Evolutionary conservation across 345 rosid species (phyloP).

Genomic region (Erysimum cheiranthoides): DNA sequence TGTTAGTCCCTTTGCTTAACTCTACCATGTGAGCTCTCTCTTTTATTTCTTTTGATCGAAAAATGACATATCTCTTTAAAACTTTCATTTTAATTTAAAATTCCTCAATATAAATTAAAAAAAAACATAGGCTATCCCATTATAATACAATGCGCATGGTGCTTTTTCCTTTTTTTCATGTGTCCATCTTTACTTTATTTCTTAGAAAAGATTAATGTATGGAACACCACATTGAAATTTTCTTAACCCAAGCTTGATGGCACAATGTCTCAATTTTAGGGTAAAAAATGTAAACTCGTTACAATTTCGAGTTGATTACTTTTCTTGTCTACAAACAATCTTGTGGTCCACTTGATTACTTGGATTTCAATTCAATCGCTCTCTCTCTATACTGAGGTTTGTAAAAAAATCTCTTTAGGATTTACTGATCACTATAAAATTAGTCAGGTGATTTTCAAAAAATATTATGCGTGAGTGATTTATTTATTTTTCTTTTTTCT

Average conservation of each 20-base stretch:
- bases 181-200: background rate
- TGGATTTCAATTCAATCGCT: background rate
- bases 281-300: background rate
- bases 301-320: background rate
- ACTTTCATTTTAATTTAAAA: conserved; percentile 22
- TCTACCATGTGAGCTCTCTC: conserved; percentile 29
- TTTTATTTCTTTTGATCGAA: too few species aligned
- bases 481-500: too few species aligned
- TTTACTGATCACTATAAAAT: too few species aligned
- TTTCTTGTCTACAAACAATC: too few species aligned
- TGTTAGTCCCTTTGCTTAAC: conserved; percentile 32
- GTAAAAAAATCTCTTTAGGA: too few species aligned
- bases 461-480: too few species aligned
- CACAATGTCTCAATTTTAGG: background rate
- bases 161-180: background rate
- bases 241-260: background rate
- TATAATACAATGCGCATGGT: background rate
- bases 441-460: background rate
- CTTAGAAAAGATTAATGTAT: background rate
- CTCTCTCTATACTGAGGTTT: too few species aligned
- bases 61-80: background rate
- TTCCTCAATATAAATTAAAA: too few species aligned
- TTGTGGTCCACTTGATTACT: background rate
- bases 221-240: background rate
- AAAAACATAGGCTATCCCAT: background rate